A percentile compares a stretch with the other conserved stretches of the same genome.
phyloP scores from a whole-genome alignment of 345 rosid species.

The Salix suchowensis region DNA sequence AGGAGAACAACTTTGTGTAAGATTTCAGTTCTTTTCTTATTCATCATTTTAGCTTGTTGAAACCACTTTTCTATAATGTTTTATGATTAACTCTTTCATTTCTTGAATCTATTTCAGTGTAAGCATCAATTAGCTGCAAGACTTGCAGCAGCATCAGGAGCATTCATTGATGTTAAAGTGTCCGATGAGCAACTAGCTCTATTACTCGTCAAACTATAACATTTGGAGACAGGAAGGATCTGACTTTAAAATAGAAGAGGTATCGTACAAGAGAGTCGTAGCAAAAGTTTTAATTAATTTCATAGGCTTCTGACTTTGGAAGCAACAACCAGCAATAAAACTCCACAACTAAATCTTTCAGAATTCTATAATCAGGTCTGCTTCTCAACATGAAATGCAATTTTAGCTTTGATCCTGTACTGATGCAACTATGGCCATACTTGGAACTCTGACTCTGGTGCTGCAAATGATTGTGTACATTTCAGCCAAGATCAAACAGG shows the following conservation, averaged over 20 bases:
- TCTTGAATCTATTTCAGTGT: conserved; percentile 40
- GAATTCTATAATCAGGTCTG: no score
- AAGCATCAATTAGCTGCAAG: conserved; percentile 89
- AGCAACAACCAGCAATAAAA: no score
- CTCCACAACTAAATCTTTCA: no score
- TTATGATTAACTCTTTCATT: background rate
- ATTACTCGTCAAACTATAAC: conserved; percentile 54
- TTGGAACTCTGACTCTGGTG: no score
- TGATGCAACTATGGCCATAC: no score
- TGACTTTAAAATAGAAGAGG: background rate
- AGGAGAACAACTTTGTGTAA: conserved; percentile 85
- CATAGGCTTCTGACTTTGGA: no score
- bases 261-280: background rate
- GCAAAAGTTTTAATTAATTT: background rate
- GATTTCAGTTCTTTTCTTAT: conserved; percentile 8
- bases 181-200: conserved; percentile 69
- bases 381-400: no score
- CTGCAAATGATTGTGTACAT: no score
- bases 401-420: no score
- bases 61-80: background rate
- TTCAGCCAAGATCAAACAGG: no score
- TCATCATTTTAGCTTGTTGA: background rate
- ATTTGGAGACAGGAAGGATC: background rate
- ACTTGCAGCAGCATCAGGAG: conserved; percentile 61
- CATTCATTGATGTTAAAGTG: conserved; percentile 47